Evolutionary conservation across 768 basidiomycete genomes (phyloP), one percentile per base, ranked within the genome.

Genomic region (Naganishia vishniacii): DNA sequence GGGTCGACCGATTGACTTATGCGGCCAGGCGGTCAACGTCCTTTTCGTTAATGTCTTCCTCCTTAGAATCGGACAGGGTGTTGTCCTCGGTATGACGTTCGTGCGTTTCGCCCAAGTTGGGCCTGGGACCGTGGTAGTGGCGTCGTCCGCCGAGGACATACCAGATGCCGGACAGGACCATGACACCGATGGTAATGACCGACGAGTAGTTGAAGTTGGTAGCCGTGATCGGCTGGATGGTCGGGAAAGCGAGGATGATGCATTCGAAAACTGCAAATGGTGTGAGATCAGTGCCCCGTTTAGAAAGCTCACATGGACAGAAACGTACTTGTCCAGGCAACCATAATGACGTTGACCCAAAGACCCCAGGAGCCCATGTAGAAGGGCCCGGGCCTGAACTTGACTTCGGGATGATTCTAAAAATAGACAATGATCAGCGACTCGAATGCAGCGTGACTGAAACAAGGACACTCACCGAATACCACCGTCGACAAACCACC

Each of bases 371-470:
- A 78, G 31, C 88, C 86, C 84, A 91, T 85, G 78, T 86, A 90
- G 79, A 91, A 90, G 6, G 89, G 89, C 12, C 89, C 89, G 4
- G 89, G 89, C 65, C 83, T 85, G 81, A 91, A 91, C 70, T 82
- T 80, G 40, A 91, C 89, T 49, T 91, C 88, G 0, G 88, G 87
- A 71, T 91, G 89, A 61, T 84, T 81, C 67, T 70, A n/a, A 31
- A n/a, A n/a, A n/a, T n/a, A n/a, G n/a, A n/a, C n/a, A n/a, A n/a
- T n/a, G n/a, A n/a, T n/a, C n/a, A n/a, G n/a, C n/a, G n/a, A n/a
- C n/a, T n/a, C n/a, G n/a, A n/a, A n/a, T n/a, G n/a, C n/a, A n/a
- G n/a, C n/a, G n/a, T n/a, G n/a, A n/a, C n/a, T n/a, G n/a, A n/a
- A n/a, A n/a, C n/a, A n/a, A n/a, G n/a, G n/a, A n/a, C n/a, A 69